Evolutionary conservation across 768 basidiomycete species (phyloP).

Genomic region (Lactarius pseudohatsudake): DNA sequence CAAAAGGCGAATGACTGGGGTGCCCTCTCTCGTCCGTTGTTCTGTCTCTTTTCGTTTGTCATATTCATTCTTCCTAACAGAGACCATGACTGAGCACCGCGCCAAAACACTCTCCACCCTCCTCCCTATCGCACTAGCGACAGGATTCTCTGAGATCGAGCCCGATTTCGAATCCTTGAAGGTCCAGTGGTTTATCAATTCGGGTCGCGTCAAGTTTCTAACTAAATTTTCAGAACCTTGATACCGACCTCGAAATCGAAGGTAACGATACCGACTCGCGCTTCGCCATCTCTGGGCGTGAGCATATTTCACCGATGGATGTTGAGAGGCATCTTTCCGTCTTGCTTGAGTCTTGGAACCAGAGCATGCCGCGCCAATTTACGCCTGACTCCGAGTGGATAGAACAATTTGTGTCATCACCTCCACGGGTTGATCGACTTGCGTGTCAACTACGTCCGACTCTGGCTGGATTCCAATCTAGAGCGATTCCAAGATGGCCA

Average conservation of each 20-base stretch:
- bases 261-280: slow-evolving; percentile 39
- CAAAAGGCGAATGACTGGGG: slow-evolving; percentile 63
- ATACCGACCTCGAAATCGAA: slow-evolving; percentile 46
- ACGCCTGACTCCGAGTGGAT: slow-evolving; percentile 46
- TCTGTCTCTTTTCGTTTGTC: not conserved
- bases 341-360: slow-evolving; percentile 36
- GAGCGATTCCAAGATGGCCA: slow-evolving; percentile 46
- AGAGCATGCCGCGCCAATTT: slow-evolving; percentile 36
- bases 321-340: slow-evolving; percentile 33
- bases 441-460: slow-evolving; percentile 48
- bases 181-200: slow-evolving; percentile 34
- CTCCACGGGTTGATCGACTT: slow-evolving; percentile 42
- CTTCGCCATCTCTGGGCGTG: slow-evolving; percentile 38
- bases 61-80: slow-evolving; percentile 32
- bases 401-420: slow-evolving; percentile 38
- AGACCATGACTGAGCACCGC: slow-evolving; percentile 51
- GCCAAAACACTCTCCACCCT: slow-evolving; percentile 38
- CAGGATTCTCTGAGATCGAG: slow-evolving; percentile 47
- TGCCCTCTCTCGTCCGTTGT: slow-evolving; percentile 54
- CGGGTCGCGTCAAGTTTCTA: not conserved
- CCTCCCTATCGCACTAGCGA: slow-evolving; percentile 49
- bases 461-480: slow-evolving; percentile 53
- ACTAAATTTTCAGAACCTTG: slow-evolving; percentile 45
- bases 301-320: slow-evolving; percentile 25
- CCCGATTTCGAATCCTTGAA: slow-evolving; percentile 51